Base-by-base conservation (phyloP, 2,329 filamentous ascomycete species). In the Talaromyces funiculosus region DNA sequence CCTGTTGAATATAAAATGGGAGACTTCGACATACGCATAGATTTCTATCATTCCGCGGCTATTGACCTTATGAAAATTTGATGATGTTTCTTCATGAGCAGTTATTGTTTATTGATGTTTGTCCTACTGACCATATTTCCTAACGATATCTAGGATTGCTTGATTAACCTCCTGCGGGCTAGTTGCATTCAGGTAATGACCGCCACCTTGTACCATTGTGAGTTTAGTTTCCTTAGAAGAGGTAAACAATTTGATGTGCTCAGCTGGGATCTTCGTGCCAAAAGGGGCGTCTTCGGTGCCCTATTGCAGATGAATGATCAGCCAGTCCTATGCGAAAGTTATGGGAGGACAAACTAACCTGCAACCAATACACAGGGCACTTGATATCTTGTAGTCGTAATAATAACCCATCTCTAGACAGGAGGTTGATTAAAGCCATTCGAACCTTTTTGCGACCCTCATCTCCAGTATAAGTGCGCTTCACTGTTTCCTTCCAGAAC, bases 311-410 rank as follows among this genome's bases (percentile, higher is more conserved):
- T 8, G 26, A 7, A 37, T 55, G n/a, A 16, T 78, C 67, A 61
- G 77, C 4, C 35, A 31, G 29, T 38, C 7, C 20, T 22, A 40
- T 56, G 16, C 35, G 71, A 63, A 78, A 80, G 26, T 80, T 77
- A 14, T 64, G 69, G 65, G 80, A 78, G 16, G 67, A 49, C 14
- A 47, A 37, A 47, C 49, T 77, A 20, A 77, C 74, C 66, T 75
- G 57, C 63, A 81, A 62, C 78, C 78, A 80, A 57, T 78, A 65
- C 5, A 81, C 78, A 2, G 79, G 79, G 68, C 78, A 80, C 57
- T 65, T 68, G 3, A 81, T 71, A 69, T 81, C 78, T 7, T 66
- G 72, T 26, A 80, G 61, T 12, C 79, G 62, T 1, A 67, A 64
- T 61, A 77, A 73, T 61, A 82, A 63, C 2, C 77, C 76, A 69